Conservation (phyloP, 2,329 filamentous ascomycete genomes). For the Ascochyta viciae-villosae region DNA sequence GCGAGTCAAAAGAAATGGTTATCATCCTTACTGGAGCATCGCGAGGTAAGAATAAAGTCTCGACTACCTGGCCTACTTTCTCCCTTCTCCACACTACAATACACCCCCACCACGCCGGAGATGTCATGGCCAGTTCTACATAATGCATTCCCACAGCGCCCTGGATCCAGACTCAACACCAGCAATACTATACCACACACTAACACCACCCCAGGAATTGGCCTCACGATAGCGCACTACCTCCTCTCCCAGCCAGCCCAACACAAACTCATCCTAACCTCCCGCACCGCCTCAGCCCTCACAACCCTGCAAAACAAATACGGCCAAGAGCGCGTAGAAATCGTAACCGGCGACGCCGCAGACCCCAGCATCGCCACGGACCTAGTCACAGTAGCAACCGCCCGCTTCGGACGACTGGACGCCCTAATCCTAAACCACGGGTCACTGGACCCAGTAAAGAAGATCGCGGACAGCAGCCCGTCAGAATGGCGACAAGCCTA, state of each 20-base stretch:
- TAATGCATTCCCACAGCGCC: too few species aligned
- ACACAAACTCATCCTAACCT: slow-evolving; percentile 65
- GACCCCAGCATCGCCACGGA: slow-evolving; percentile 63
- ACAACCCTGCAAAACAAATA: slow-evolving; percentile 56
- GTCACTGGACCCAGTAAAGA: slow-evolving; percentile 75
- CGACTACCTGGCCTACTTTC: not conserved
- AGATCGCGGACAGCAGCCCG: slow-evolving; percentile 69
- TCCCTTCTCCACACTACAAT: not conserved
- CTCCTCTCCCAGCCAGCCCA: slow-evolving; percentile 61
- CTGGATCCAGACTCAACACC: not conserved
- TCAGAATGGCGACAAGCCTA: slow-evolving; percentile 79
- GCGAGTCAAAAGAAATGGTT: slow-evolving; percentile 48
- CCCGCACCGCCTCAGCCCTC: slow-evolving; percentile 64
- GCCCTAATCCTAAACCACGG: slow-evolving; percentile 90
- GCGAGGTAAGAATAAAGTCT: slow-evolving; percentile 54
- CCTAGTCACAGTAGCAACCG: slow-evolving; percentile 70
- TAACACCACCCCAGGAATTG: slow-evolving; percentile 59
- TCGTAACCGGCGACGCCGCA: slow-evolving; percentile 64
- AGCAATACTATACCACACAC: not conserved
- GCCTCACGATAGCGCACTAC: slow-evolving; percentile 65
- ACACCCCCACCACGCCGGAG: not conserved
- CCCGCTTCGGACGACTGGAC: slow-evolving; percentile 76
- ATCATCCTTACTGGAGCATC: slow-evolving; percentile 68
- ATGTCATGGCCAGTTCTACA: not conserved
- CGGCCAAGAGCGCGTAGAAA: slow-evolving; percentile 60